Base-by-base conservation (phyloP, 1,139 yeast genomes). In the Hyphopichia buzzinii region DNA sequence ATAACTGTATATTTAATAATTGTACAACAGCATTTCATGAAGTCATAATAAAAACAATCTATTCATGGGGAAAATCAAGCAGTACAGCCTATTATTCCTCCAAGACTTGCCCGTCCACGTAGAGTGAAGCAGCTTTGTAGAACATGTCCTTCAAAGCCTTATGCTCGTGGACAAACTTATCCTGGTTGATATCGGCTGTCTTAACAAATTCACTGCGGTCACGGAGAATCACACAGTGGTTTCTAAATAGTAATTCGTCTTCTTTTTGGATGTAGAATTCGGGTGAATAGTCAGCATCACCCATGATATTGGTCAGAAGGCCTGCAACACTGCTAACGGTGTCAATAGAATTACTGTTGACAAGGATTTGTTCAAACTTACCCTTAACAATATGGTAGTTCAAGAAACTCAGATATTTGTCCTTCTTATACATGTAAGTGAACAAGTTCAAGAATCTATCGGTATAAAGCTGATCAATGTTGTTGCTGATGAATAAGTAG, bases 371-470 rank as follows among this genome's bases (percentile, higher is more conserved):
- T 41, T 75, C 69, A 34, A 79, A 51, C 4, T 67, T 62, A 2
- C 55, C 51, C 37, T 64, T 64, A 7, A 79, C 50, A 16, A 72
- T 58, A 39, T 68, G 72, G 44, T 69, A 78, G n/a, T 76, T 61
- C 39, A 61, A 59, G 43, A 72, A 59, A n/a, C 75, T 71, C 25
- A 65, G 43, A 8, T 55, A 54, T 14, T 67, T 68, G 34, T 60
- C 56, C 32, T 49, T 43, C 24, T 56, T 54, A 34, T 75, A 66
- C 37, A 79, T 50, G 42, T 70, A 59, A 39, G 65, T 61, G 50
- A 76, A 62, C 13, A 84, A 54, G 11, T 68, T 61, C 36, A 85
- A 59, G 46, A 79, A 83, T 36, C 81, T 72, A 10, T 70, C 49
- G 37, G 73, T 79, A 39, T 77, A 67, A 4, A 67, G 62, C 21